Evolutionary conservation across 1,284 basidiomycete genomes (phyloP).

Genomic region (Cryptococcus maquisensis): DNA sequence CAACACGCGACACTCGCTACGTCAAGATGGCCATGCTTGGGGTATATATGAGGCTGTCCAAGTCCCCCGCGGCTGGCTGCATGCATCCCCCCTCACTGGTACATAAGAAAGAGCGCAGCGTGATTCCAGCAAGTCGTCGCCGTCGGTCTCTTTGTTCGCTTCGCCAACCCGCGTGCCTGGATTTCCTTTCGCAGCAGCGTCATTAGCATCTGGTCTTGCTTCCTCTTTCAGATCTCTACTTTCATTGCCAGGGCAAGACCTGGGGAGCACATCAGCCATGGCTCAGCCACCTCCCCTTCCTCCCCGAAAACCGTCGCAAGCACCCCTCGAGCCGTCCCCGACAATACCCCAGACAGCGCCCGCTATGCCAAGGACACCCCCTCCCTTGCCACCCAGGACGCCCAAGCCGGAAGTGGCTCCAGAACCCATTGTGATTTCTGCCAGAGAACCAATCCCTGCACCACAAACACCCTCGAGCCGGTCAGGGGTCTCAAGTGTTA

Average conservation of each 20-base stretch:
- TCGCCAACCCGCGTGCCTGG: neutral
- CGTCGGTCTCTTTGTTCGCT: neutral
- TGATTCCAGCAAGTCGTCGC: neutral
- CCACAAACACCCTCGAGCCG: neutral
- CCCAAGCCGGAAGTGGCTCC: neutral
- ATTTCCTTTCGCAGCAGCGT: neutral
- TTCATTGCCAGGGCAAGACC: no score
- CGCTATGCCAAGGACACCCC: slow-evolving; percentile 1
- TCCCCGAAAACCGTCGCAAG: slow-evolving; percentile 7
- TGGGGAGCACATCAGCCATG: neutral
- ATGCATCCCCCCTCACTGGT: no score
- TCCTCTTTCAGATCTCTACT: neutral
- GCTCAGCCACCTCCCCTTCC: slow-evolving; percentile 12
- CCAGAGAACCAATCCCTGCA: neutral
- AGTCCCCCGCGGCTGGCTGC: no score
- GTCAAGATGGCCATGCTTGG: no score
- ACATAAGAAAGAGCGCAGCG: neutral
- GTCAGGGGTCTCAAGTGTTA: neutral
- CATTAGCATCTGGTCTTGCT: neutral
- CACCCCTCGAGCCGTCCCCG: neutral
- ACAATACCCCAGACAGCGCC: neutral
- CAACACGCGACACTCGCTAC: no score
- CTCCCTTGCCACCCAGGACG: slow-evolving; percentile 12
- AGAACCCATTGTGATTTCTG: neutral
- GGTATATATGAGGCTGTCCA: no score